phyloP scores from a whole-genome alignment of 2,329 filamentous ascomycete species.

The Ophiocordyceps camponoti-leonardi region DNA sequence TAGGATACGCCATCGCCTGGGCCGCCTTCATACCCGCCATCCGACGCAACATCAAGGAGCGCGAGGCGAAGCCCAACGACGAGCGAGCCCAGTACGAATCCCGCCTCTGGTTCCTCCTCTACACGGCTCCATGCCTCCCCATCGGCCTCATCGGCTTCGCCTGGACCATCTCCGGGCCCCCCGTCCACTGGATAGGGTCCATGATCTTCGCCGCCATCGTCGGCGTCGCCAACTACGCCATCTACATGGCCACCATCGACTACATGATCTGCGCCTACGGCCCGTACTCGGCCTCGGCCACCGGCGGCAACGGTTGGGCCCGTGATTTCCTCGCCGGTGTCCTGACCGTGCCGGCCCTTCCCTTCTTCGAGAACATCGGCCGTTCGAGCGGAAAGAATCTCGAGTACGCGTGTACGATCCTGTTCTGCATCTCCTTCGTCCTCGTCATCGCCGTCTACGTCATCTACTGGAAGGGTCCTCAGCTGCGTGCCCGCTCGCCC shows the following conservation, averaged over 20 bases:
- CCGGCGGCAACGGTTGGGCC: slow-evolving; percentile 58
- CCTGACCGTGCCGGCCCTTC: slow-evolving; percentile 48
- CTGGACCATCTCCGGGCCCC: slow-evolving; percentile 46
- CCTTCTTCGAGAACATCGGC: slow-evolving; percentile 43
- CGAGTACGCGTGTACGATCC: slow-evolving; percentile 44
- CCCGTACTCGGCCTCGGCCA: slow-evolving; percentile 55
- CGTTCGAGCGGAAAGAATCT: slow-evolving; percentile 28
- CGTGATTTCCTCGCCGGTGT: slow-evolving; percentile 59
- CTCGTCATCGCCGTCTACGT: slow-evolving; percentile 47
- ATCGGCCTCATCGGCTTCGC: slow-evolving; percentile 56
- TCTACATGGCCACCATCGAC: slow-evolving; percentile 63
- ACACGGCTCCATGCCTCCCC: slow-evolving; percentile 39
- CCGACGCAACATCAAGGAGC: slow-evolving; percentile 31
- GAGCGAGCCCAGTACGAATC: slow-evolving; percentile 52
- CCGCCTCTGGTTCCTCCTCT: slow-evolving; percentile 48
- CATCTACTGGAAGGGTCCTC: slow-evolving; percentile 48
- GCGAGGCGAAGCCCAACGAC: slow-evolving; percentile 29
- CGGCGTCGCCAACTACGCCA: slow-evolving; percentile 56
- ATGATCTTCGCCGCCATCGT: slow-evolving; percentile 48
- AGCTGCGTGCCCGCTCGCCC: slow-evolving; percentile 39
- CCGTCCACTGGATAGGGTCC: slow-evolving; percentile 50
- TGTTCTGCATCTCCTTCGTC: slow-evolving; percentile 42
- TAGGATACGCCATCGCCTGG: slow-evolving; percentile 50
- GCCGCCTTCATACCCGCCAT: slow-evolving; percentile 40
- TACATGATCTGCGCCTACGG: slow-evolving; percentile 66